phyloP scores from a whole-genome alignment of 495 filamentous ascomycete genomes.

The Neurospora intermedia region DNA sequence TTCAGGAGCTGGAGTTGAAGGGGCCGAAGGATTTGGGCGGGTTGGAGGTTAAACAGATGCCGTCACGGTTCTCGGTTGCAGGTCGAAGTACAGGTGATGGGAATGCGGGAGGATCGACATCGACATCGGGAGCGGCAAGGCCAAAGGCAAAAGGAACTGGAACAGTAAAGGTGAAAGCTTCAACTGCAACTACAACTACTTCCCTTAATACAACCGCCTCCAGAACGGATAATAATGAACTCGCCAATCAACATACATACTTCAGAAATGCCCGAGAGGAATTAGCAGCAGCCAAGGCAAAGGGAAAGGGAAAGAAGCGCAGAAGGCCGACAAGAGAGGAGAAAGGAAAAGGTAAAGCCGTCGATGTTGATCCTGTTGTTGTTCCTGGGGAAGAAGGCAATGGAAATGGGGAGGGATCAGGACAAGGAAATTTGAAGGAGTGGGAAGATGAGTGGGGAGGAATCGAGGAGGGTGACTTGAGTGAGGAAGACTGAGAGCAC shows the following conservation, averaged over 20 bases:
- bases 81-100: background rate
- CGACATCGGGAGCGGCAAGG: too few relatives aligned
- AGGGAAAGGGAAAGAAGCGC: background rate
- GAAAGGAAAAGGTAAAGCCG: background rate
- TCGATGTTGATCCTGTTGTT: background rate
- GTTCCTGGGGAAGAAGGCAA: accelerated
- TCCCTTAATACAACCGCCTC: too few relatives aligned
- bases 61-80: too few relatives aligned
- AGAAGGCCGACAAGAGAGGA: background rate
- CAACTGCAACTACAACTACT: background rate
- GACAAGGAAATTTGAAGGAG: background rate
- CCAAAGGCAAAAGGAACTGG: background rate
- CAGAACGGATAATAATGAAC: too few relatives aligned
- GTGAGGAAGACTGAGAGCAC: background rate
- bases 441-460: background rate
- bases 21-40: constrained; percentile 14
- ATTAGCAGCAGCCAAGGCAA: background rate
- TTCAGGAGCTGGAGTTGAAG: constrained; percentile 2
- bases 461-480: background rate
- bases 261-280: background rate
- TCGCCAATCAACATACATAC: background rate
- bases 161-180: background rate
- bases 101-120: too few relatives aligned
- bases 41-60: constrained; percentile 7
- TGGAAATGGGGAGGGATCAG: background rate